Base-by-base conservation (phyloP, 768 basidiomycete species). In the Russula virescens region DNA sequence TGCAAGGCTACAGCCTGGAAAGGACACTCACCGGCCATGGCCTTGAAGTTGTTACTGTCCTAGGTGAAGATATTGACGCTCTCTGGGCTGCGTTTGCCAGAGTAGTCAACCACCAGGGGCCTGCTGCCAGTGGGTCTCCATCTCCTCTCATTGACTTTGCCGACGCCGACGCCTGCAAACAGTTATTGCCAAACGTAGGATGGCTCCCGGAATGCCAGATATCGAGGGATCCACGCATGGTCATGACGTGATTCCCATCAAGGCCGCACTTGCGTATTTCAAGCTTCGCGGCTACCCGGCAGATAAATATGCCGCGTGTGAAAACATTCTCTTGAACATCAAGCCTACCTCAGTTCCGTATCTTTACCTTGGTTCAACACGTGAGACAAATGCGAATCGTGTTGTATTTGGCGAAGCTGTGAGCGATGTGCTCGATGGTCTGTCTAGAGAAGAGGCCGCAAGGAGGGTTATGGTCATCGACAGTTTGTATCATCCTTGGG, bases 401-500 rank as follows among this genome's bases (percentile, higher is more conserved):
- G 87, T 88, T 45, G 77, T 88, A 13, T 94, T 94, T 67, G 92
- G 92, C 31, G 89, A 94, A 68, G 89, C 92, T 11, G 91, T 92
- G 55, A 88, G 86, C 71, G 60, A 77, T 65, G 91, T 93, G 1
- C 80, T 94, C 21, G 91, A 94, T 69, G 80, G 77, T 35, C 75
- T 91, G 52, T 79, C 79, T 69, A 90, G 86, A 73, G 88, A 90
- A 71, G 90, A 91, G 69, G 87, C 86, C 1, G 81, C 82, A 11
- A 79, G 79, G 73, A 91, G 85, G 72, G 91, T 94, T 47, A 84
- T 94, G 85, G 89, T 91, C 62, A 91, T 94, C 64, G 92, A 94
- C 70, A 89, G 88, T 86, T 65, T 58, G 86, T 78, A 1, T 40
- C 23, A 43, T 50, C 19, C 21, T 18, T n/a, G 23, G 9, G 25